Evolutionary conservation across 2,329 filamentous ascomycete species (phyloP), one percentile per base, ranked within the genome.

Genomic region (Paecilomyces niveus): DNA sequence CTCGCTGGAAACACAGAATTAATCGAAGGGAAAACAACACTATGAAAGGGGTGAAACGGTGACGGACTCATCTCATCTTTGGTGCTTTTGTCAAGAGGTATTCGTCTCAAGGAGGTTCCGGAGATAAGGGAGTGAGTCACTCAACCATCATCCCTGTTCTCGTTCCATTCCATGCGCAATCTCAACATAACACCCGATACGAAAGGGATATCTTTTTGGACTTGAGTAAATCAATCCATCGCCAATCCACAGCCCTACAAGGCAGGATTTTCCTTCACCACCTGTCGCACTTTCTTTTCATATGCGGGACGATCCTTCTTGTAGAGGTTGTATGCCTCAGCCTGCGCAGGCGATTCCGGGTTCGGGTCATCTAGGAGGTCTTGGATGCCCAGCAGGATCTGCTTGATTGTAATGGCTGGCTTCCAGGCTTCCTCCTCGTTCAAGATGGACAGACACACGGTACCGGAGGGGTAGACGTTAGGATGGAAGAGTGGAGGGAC

Each of bases 371-470:
- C 89, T 49, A 99, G 86, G 1, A 99, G 84, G 68, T 96, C 93
- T 75, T 99, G 94, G 59, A 99, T 96, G 54, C 94, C 94, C 1
- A 97, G 83, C 5, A 97, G 84, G 63, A 99, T 97, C 77, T 97
- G 92, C 78, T 97, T 97, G 74, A 99, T 91, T 0, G 94, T 99
- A 70, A 99, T 99, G 6, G 94, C 93, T 0, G 94, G 95, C 75
- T 96, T 95, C 94, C 95, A 99, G 6, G 90, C 92, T 74, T 99
- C 94, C 68, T 99, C 94, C 74, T 99, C 95, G 77, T 97, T 99
- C 64, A 99, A 79, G 65, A 99, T 99, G 29, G 91, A 96, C 22
- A 99, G 83, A 72, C 94, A 99, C 62, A 99, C 94, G 54, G 94
- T 99, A 65, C 94, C 95, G 0, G 93, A 97, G 0, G 94, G 94